A percentile compares a stretch with the other conserved stretches of the same genome.
Conservation (phyloP, 1,139 yeast genomes). For the Taiozyma sp. region DNA sequence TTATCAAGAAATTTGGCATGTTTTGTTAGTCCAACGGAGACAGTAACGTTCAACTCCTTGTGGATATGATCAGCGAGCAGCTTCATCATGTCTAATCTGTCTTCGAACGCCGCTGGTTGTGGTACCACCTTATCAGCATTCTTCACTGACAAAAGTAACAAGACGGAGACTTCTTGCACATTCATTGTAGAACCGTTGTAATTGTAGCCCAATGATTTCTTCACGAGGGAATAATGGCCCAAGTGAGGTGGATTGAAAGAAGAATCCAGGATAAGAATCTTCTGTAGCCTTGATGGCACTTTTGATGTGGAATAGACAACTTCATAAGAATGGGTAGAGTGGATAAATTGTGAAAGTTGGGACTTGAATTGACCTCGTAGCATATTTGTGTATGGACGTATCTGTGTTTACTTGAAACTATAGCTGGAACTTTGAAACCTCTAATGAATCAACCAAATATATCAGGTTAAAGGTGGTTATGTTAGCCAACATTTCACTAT, state of each 20-base stretch:
- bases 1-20: conserved; percentile 68
- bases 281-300: conserved; percentile 6
- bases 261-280: conserved; percentile 61
- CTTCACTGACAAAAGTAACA: conserved; percentile 58
- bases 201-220: conserved; percentile 35
- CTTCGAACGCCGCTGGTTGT: conserved; percentile 50
- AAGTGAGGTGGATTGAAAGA: conserved; percentile 88
- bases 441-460: not conserved
- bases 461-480: too few relatives aligned
- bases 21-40: conserved; percentile 54
- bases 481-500: too few relatives aligned
- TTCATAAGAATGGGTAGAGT: conserved; percentile 8
- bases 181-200: conserved; percentile 10
- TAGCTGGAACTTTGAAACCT: not conserved
- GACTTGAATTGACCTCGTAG: conserved; percentile 29
- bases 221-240: conserved; percentile 62
- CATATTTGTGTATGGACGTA: not conserved
- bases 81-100: conserved; percentile 66
- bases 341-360: conserved; percentile 12
- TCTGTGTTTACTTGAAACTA: not conserved
- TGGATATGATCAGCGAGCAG: conserved; percentile 42
- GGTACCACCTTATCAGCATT: conserved; percentile 70
- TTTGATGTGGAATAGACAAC: conserved; percentile 10
- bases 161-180: conserved; percentile 25
- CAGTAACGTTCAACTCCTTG: conserved; percentile 30